A percentile compares a stretch with the other conserved stretches of the same genome.
phyloP scores from a whole-genome alignment of 495 filamentous ascomycete genomes.

The Terfezia claveryi region DNA sequence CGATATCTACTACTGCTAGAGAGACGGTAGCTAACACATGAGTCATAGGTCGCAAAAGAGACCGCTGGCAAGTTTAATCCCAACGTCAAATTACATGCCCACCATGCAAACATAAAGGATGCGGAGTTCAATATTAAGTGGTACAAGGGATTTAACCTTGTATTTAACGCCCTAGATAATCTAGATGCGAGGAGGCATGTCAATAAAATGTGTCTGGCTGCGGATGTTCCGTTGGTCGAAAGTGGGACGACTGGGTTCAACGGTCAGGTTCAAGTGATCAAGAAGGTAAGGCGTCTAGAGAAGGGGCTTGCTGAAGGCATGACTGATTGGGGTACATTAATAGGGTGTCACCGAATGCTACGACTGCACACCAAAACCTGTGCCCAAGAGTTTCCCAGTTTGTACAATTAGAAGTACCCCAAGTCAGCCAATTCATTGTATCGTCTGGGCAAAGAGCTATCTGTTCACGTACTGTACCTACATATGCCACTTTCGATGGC shows the following conservation, averaged over 20 bases:
- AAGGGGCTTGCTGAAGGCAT: not conserved
- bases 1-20: too few relatives aligned
- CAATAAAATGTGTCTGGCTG: conserved; percentile 90
- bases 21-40: not conserved
- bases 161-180: conserved; percentile 96
- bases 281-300: conserved; percentile 32
- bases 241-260: conserved; percentile 97
- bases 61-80: conserved; percentile 82
- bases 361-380: conserved; percentile 73
- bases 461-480: conserved; percentile 44
- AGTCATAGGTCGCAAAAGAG: conserved; percentile 67
- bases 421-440: conserved; percentile 90
- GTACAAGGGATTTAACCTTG: conserved; percentile 62
- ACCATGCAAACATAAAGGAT: conserved; percentile 94
- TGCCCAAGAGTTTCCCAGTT: conserved; percentile 77
- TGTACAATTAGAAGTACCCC: conserved; percentile 94
- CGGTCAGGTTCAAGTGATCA: conserved; percentile 90
- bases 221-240: conserved; percentile 77
- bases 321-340: conserved; percentile 4
- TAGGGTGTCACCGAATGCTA: conserved; percentile 87
- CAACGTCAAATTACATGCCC: conserved; percentile 62
- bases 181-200: conserved; percentile 85
- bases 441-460: conserved; percentile 98
- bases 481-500: not conserved
- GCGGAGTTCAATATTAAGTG: conserved; percentile 71